Evolutionary conservation across 2,329 filamentous ascomycete species (phyloP).

Genomic region (Fusarium verrucosum): DNA sequence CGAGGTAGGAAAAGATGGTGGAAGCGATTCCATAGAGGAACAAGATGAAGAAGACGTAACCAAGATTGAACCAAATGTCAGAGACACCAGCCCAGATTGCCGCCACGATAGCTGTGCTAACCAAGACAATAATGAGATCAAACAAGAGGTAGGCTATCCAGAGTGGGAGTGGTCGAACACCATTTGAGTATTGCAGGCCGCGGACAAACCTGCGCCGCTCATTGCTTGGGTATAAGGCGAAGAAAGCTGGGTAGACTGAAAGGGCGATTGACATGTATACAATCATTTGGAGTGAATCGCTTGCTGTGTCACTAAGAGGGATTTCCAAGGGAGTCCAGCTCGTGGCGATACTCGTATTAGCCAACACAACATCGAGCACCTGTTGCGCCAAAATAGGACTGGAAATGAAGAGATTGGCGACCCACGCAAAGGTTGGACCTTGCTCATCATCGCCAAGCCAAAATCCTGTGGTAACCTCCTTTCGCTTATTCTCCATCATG

Average conservation of each 20-base stretch:
- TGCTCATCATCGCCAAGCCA: constrained; percentile 73
- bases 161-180: constrained; percentile 80
- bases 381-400: constrained; percentile 72
- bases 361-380: constrained; percentile 70
- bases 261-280: constrained; percentile 85
- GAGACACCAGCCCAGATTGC: constrained; percentile 74
- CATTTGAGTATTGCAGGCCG: constrained; percentile 90
- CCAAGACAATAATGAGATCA: constrained; percentile 78
- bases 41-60: constrained; percentile 84
- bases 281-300: constrained; percentile 79
- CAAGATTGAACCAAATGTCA: constrained; percentile 77
- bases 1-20: constrained; percentile 78
- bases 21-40: constrained; percentile 83
- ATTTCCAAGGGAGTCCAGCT: constrained; percentile 79
- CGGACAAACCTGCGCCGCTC: constrained; percentile 83
- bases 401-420: constrained; percentile 67
- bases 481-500: constrained; percentile 70
- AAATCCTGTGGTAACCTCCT: constrained; percentile 77
- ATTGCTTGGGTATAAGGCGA: constrained; percentile 86
- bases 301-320: constrained; percentile 73
- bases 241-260: constrained; percentile 83
- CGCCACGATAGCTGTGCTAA: constrained; percentile 70
- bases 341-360: constrained; percentile 74
- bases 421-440: constrained; percentile 75
- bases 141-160: constrained; percentile 87